phyloP scores from a whole-genome alignment of 805 yeast species.

The Danielia oregonensis region DNA sequence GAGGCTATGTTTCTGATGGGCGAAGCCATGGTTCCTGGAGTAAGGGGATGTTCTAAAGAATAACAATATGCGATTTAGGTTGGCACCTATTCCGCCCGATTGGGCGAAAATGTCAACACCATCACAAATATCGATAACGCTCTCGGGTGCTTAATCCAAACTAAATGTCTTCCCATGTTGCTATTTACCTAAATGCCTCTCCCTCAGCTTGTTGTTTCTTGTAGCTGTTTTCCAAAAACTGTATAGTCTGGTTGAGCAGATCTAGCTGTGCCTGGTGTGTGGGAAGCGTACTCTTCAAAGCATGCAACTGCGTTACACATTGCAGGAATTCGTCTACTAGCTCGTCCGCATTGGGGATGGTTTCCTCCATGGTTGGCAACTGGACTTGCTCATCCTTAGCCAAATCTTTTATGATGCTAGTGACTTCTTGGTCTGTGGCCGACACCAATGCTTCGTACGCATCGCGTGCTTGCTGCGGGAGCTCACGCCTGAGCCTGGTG shows the following conservation, averaged over 20 bases:
- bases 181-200: neutral
- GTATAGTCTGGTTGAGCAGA: conserved; percentile 28
- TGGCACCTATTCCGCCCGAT: neutral
- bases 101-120: too few species aligned
- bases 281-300: conserved; percentile 36
- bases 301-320: conserved; percentile 26
- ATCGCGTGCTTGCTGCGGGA: conserved; percentile 42
- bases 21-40: conserved; percentile 14
- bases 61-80: too few species aligned
- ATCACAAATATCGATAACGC: too few species aligned
- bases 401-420: conserved; percentile 22
- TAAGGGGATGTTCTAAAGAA: neutral
- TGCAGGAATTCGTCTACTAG: conserved; percentile 24
- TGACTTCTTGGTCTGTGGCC: conserved; percentile 29
- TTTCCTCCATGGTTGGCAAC: conserved; percentile 1
- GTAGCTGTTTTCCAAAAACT: conserved; percentile 21
- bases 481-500: conserved; percentile 49
- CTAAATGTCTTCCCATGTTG: neutral
- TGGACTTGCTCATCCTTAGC: conserved; percentile 1
- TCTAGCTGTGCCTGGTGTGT: conserved; percentile 31
- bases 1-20: conserved; percentile 28
- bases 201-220: conserved; percentile 5
- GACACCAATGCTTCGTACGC: conserved; percentile 33
- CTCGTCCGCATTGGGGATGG: conserved; percentile 12
- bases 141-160: too few species aligned